Evolutionary conservation across 768 basidiomycete species (phyloP).

Genomic region (Leucocoprinus sp.): DNA sequence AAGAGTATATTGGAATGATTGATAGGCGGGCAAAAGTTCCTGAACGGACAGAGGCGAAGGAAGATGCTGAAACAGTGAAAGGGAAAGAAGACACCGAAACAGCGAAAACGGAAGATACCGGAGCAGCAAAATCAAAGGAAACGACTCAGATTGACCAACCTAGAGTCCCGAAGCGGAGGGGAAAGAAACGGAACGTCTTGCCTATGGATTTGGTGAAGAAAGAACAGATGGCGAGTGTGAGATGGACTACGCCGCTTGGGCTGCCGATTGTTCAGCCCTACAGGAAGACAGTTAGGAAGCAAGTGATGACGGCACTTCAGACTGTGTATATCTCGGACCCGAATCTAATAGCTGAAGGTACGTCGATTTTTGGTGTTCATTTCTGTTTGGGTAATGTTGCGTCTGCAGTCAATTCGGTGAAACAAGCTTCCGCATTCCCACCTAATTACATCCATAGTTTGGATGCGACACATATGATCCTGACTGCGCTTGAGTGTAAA

Average conservation of each 20-base stretch:
- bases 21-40: background rate
- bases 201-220: conserved; percentile 41
- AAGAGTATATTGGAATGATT: conserved; percentile 5
- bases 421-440: conserved; percentile 96
- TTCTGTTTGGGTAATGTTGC: conserved; percentile 1
- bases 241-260: conserved; percentile 96
- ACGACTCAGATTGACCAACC: background rate
- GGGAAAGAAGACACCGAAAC: no score
- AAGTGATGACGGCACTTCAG: conserved; percentile 79
- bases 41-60: conserved; percentile 1
- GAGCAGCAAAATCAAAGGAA: no score
- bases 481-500: conserved; percentile 85
- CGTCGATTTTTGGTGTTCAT: conserved; percentile 7
- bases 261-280: conserved; percentile 96
- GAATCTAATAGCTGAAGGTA: conserved; percentile 60
- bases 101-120: no score
- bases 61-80: background rate
- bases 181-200: background rate
- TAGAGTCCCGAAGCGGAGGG: background rate
- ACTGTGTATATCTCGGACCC: conserved; percentile 89
- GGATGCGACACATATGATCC: conserved; percentile 98
- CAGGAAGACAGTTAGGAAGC: conserved; percentile 72
- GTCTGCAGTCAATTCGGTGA: conserved; percentile 58
- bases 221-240: conserved; percentile 92
- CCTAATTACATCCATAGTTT: conserved; percentile 98